A percentile compares a stretch with the other conserved stretches of the same genome.
phyloP scores from a whole-genome alignment of 352 stramenopile species.

The Halophytophthora polymorphica region DNA sequence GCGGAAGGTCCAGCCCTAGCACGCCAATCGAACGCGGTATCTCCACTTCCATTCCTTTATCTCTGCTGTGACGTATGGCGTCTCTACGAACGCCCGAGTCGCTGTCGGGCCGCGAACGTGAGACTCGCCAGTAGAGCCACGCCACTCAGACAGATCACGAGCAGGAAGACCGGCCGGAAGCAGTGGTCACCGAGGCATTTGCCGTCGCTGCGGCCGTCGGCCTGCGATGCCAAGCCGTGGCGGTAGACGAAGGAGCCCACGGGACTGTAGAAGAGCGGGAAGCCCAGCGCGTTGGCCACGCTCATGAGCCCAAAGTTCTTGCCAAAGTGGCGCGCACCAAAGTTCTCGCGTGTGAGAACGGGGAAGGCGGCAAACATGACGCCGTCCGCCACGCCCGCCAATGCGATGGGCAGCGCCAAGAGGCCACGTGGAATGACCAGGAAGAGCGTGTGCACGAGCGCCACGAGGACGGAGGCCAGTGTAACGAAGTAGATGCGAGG shows the following conservation, averaged over 20 bases:
- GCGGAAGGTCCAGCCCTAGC: too few relatives aligned
- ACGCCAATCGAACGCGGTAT: too few relatives aligned
- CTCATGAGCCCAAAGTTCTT: conserved; percentile 81
- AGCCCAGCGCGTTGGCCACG: conserved; percentile 67
- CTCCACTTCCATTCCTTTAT: not conserved
- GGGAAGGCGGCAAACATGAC: conserved; percentile 75
- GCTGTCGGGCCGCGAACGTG: conserved; percentile 40
- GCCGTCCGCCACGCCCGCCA: conserved; percentile 59
- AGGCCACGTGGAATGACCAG: conserved; percentile 37
- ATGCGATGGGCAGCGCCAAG: conserved; percentile 52
- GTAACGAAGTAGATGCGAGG: conserved; percentile 65
- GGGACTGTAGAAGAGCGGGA: conserved; percentile 70
- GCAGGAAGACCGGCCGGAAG: conserved; percentile 60
- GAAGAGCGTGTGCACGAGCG: conserved; percentile 56
- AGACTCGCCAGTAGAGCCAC: conserved; percentile 51
- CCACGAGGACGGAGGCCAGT: conserved; percentile 51
- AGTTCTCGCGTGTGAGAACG: conserved; percentile 68
- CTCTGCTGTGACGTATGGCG: too few relatives aligned
- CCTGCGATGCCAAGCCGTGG: conserved; percentile 22
- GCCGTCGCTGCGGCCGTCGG: conserved; percentile 32
- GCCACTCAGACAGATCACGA: conserved; percentile 49
- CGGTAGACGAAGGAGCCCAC: conserved; percentile 60
- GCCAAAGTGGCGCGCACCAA: conserved; percentile 64
- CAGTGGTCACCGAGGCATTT: conserved; percentile 59
- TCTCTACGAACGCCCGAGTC: conserved; percentile 12